phyloP scores from a whole-genome alignment of 306 rosid genomes.

The Amphicarpaea edgeworthii region DNA sequence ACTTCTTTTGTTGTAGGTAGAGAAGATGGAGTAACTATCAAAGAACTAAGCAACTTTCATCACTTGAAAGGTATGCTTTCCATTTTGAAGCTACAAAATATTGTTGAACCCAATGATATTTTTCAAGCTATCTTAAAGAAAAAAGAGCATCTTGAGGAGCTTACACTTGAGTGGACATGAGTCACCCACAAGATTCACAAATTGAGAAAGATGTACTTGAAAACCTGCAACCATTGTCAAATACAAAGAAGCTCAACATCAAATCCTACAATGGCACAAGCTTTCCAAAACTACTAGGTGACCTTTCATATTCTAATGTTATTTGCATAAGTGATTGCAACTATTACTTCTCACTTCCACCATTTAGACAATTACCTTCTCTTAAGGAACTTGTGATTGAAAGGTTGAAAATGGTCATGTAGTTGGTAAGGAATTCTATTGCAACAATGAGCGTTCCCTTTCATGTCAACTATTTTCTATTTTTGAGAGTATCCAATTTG shows the following conservation, averaged over 20 bases:
- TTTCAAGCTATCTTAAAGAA: background rate
- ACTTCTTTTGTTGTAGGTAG: slow-evolving; percentile 16
- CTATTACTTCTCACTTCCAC: too few relatives aligned
- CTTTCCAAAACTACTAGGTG: too few relatives aligned
- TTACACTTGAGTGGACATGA: background rate
- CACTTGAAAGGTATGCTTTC: slow-evolving; percentile 25
- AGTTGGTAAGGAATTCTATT: background rate
- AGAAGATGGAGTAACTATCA: background rate
- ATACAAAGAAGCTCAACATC: slow-evolving; percentile 27
- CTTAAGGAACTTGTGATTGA: too few relatives aligned
- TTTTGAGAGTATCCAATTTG: background rate
- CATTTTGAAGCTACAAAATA: background rate
- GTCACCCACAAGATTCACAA: background rate
- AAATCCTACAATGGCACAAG: too few relatives aligned
- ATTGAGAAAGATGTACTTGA: slow-evolving; percentile 22
- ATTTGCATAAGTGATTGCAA: too few relatives aligned
- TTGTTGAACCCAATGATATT: background rate
- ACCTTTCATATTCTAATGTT: too few relatives aligned
- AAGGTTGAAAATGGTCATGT: background rate
- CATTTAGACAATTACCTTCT: too few relatives aligned
- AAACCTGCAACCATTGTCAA: background rate
- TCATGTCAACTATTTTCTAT: background rate
- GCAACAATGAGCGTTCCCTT: background rate
- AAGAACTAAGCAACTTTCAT: background rate
- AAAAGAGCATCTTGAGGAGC: background rate